Evolutionary conservation across 2,329 filamentous ascomycete species (phyloP).

Genomic region (Nemania diffusa): DNA sequence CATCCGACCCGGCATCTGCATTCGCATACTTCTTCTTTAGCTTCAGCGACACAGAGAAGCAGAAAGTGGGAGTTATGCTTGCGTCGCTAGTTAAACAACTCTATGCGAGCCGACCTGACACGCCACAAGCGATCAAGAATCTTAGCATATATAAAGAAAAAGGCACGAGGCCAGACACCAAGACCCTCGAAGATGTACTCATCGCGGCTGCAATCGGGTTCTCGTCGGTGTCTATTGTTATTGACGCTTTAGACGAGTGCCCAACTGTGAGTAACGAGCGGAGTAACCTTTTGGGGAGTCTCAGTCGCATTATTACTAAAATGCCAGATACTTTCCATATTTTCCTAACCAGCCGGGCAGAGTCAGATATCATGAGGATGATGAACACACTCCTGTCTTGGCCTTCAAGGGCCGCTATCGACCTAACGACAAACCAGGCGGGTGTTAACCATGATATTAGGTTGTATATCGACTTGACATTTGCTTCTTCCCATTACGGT

Average conservation of each 20-base stretch:
- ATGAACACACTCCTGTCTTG: not conserved
- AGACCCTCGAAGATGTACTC: slow-evolving; percentile 3
- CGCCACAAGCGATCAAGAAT: not conserved
- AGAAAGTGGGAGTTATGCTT: slow-evolving; percentile 5
- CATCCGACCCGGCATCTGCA: not conserved
- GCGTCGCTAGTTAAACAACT: slow-evolving; percentile 8
- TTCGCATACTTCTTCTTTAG: slow-evolving; percentile 25
- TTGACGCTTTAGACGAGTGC: slow-evolving; percentile 21
- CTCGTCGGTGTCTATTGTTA: slow-evolving; percentile 17
- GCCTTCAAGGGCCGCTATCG: slow-evolving; percentile 2
- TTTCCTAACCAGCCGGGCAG: slow-evolving; percentile 10
- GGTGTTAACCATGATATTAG: slow-evolving; percentile 1
- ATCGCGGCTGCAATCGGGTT: not conserved
- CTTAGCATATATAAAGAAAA: slow-evolving; percentile 2
- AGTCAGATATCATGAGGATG: not conserved
- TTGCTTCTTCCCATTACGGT: slow-evolving; percentile 3
- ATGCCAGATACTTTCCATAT: slow-evolving; percentile 11
- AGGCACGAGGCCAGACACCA: slow-evolving; percentile 3
- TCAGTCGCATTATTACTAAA: not conserved
- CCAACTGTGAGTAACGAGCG: not conserved
- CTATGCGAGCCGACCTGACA: slow-evolving; percentile 1
- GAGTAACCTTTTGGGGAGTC: not conserved
- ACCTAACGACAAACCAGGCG: not conserved
- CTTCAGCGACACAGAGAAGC: slow-evolving; percentile 7
- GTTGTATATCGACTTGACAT: not conserved